A percentile compares a stretch with the other conserved stretches of the same genome.
Conservation (phyloP, 108 stramenopile species). For the Pseudonitzschia delicatissima region DNA sequence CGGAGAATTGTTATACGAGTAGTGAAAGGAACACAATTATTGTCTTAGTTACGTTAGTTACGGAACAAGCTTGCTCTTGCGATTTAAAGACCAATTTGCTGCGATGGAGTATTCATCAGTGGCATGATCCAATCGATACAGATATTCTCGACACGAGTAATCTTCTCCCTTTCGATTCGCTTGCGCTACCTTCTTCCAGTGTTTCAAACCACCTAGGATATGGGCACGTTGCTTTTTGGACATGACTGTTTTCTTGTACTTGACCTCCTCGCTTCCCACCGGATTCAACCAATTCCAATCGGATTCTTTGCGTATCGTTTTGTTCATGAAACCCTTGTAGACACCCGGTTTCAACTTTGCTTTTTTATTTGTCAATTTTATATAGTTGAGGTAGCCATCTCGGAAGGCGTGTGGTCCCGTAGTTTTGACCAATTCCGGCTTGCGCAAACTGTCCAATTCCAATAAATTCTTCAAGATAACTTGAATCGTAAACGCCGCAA, state of each 20-base stretch:
- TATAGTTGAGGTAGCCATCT: not conserved
- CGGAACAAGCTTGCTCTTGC: too few relatives aligned
- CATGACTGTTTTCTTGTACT: not conserved
- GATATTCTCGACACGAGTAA: not conserved
- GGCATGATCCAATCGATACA: too few relatives aligned
- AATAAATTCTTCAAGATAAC: not conserved
- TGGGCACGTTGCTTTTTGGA: slow-evolving; percentile 1
- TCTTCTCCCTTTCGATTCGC: not conserved
- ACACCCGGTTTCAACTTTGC: not conserved
- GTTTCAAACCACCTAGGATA: not conserved
- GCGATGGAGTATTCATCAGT: too few relatives aligned
- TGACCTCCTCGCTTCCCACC: not conserved
- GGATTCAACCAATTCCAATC: not conserved
- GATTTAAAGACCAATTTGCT: too few relatives aligned
- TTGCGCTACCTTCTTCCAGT: not conserved
- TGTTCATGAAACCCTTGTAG: not conserved
- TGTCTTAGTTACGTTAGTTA: too few relatives aligned
- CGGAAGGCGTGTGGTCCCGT: slow-evolving; percentile 43
- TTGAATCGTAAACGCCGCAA: not conserved
- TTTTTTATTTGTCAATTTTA: not conserved
- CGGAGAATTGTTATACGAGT: too few relatives aligned
- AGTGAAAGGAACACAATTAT: too few relatives aligned
- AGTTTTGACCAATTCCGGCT: slow-evolving; percentile 22
- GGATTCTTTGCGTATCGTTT: not conserved
- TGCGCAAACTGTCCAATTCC: slow-evolving; percentile 11